Evolutionary conservation across 208 protist species (phyloP).

Genomic region (Acanthamoeba sp.): DNA sequence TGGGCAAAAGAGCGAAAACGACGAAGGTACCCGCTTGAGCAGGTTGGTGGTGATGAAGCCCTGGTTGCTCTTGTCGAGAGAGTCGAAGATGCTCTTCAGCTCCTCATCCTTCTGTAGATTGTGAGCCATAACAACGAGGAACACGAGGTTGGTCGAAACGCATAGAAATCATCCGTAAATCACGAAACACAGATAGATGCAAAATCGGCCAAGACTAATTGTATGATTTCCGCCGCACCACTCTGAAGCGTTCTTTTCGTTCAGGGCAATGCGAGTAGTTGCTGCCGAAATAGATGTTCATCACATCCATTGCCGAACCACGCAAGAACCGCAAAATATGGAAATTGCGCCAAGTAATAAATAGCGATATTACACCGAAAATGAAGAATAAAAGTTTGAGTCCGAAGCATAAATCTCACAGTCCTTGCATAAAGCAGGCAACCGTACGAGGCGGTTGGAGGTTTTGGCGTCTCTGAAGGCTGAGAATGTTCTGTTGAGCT

Average conservation of each 20-base stretch:
- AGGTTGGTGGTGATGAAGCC: conserved; percentile 60
- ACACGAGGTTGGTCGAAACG: background rate
- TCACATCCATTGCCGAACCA: background rate
- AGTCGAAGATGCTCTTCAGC: conserved; percentile 59
- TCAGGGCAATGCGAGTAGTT: conserved; percentile 51
- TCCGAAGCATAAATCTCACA: too few relatives aligned
- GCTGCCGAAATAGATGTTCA: conserved; percentile 47
- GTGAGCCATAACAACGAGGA: background rate
- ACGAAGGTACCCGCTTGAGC: background rate
- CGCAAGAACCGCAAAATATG: background rate
- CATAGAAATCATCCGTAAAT: background rate
- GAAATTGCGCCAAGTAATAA: too few relatives aligned
- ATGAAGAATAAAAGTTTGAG: background rate
- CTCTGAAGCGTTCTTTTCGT: background rate
- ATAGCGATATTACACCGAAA: background rate
- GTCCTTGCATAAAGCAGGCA: background rate
- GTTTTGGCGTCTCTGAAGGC: background rate
- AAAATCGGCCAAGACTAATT: background rate
- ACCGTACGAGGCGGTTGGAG: background rate
- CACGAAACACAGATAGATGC: background rate
- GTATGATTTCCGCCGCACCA: background rate
- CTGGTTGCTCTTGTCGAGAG: conserved; percentile 65
- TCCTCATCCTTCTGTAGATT: conserved; percentile 69
- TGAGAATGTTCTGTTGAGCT: background rate
- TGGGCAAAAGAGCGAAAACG: background rate